Conservation (phyloP, 345 rosid genomes). For the Pistacia integerrima region DNA sequence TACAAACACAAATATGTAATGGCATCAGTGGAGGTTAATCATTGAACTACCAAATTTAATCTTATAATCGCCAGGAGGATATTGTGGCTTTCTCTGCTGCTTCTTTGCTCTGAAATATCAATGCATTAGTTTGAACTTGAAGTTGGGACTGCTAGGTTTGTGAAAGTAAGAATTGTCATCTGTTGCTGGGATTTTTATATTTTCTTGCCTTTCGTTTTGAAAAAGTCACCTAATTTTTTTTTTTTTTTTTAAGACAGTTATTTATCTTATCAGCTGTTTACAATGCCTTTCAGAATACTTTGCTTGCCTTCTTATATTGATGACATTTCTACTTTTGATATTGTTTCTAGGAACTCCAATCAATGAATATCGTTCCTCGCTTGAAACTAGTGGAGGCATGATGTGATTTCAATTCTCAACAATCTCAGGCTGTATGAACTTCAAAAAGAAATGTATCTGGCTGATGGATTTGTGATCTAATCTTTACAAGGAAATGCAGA, state of each 20-base stretch:
- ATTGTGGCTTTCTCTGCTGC: neutral
- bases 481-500: too few species aligned
- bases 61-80: neutral
- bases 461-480: too few species aligned
- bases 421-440: too few species aligned
- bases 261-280: neutral
- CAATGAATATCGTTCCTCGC: slow-evolving; percentile 83
- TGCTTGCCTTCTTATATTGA: neutral
- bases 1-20: neutral
- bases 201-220: neutral
- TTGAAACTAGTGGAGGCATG: slow-evolving; percentile 59
- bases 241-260: neutral
- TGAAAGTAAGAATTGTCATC: neutral
- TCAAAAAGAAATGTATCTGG: too few species aligned
- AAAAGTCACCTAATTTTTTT: too few species aligned
- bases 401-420: neutral
- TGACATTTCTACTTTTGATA: neutral
- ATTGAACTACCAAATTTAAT: too few species aligned
- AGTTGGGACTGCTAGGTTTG: neutral
- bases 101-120: neutral
- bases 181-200: neutral
- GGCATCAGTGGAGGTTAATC: neutral
- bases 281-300: neutral
- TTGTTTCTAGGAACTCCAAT: slow-evolving; percentile 71
- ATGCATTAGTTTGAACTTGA: neutral